Evolutionary conservation across 2,329 filamentous ascomycete species (phyloP), one percentile per base, ranked within the genome.

Genomic region (Sporothrix brasiliensis): DNA sequence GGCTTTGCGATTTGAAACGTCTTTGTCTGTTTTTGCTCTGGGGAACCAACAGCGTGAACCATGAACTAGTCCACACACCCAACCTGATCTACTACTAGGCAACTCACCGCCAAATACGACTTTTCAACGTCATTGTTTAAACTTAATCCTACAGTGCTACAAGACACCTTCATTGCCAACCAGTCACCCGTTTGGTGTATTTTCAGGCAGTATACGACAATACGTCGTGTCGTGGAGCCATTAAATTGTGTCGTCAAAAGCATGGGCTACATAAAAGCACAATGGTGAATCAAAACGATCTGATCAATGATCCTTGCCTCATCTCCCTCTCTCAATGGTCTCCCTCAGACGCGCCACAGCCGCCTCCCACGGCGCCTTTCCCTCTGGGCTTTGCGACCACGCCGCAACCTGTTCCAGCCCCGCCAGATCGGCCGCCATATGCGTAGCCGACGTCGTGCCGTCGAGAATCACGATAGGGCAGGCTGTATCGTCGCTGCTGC

Each of bases 341-440:
- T 19, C n/a, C 5, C 58, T 70, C 7, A 74, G 70, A 1, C 27
- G 70, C 11, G 53, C 47, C 24, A 72, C 61, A 13, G 73, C 72
- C 4, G 50, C 69, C n/a, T 39, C 67, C 73, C 73, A 74, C 0
- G 53, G 34, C 4, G 27, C 67, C 5, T 13, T n/a, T n/a, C 50
- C 49, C 6, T 56, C 67, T 1, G 34, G 49, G 10, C 60, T 63
- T 53, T 50, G 27, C 6, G 80, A 78, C 84, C 81, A 83, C 3
- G 73, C 70, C 2, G 79, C 79, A 49, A 86, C 76, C 68, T 74
- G 76, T 39, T 80, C 78, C 14, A 83, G 71, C 0, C 81, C 84
- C 56, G 81, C 79, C 27, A 87, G 73, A 69, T 87, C 85, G 30
- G 80, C 81, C 72, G 74, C 78, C 85, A 87, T 87, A 71, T 85